These are phyloP conservation scores for Xylaria cubensis DNA, from an alignment of 495 filamentous ascomycete genomes.

Conservation along the genomic window DNA sequence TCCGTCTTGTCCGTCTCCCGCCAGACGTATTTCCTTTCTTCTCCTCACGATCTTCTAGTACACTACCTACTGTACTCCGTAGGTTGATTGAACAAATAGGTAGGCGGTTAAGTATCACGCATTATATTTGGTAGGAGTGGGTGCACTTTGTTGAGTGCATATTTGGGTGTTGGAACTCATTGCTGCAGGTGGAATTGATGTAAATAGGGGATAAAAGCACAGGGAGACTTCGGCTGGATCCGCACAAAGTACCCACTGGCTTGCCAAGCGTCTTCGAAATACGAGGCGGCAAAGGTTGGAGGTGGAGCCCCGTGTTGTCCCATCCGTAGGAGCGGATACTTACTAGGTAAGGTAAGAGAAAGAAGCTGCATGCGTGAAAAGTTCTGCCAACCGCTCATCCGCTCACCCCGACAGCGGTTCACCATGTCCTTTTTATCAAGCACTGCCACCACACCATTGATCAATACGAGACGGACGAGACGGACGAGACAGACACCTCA, in stretches of 20 bases:
- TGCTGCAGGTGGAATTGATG: not conserved
- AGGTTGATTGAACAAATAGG: not conserved
- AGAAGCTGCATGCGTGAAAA: not conserved
- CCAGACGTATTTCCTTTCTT: not conserved
- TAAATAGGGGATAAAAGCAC: not conserved
- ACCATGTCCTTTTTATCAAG: constrained; percentile 15
- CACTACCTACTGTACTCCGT: not conserved
- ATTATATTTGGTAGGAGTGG: not conserved
- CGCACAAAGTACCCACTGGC: not conserved
- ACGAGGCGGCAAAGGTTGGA: constrained; percentile 25
- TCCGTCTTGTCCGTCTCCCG: not conserved
- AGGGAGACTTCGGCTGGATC: constrained; percentile 18
- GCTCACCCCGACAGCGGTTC: not conserved
- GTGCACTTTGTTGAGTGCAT: not conserved
- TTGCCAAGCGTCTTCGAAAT: constrained; percentile 14
- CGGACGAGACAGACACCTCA: constrained; percentile 14
- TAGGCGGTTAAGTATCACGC: not conserved
- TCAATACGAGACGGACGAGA: constrained; percentile 26
- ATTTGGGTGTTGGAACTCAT: too few species aligned
- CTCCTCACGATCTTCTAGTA: not conserved
- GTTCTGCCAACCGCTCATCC: not conserved
- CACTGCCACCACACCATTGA: constrained; percentile 23
- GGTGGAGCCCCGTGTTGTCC: constrained; percentile 18
- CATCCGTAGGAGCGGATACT: not conserved
- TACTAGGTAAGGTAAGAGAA: not conserved